Conservation (phyloP, 805 yeast genomes). For the Metschnikowia peoriensis region DNA sequence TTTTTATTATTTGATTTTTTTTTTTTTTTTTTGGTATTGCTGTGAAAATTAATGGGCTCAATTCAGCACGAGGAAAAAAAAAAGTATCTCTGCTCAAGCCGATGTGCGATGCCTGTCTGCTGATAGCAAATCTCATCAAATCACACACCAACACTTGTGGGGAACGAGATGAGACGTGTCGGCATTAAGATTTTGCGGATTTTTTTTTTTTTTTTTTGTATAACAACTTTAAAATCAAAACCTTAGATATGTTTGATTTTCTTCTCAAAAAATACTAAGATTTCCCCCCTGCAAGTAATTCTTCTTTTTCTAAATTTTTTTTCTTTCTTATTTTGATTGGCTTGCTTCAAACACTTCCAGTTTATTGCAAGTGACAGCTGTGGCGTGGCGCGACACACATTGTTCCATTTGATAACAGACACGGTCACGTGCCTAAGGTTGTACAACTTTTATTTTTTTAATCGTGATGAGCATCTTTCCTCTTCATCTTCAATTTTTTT, state of each 20-base stretch:
- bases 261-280: too few relatives aligned
- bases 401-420: not conserved
- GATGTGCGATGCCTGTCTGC: constrained; percentile 2
- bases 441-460: too few relatives aligned
- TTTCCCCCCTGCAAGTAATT: too few relatives aligned
- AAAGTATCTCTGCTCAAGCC: not conserved
- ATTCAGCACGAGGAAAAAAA: not conserved
- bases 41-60: not conserved
- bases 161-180: not conserved
- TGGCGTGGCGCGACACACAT: not conserved
- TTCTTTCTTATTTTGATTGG: not conserved
- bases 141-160: not conserved
- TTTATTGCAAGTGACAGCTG: not conserved
- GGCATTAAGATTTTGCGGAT: not conserved
- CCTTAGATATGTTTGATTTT: not conserved
- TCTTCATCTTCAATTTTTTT: too few relatives aligned
- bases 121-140: not conserved
- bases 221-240: not conserved
- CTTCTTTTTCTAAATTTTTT: not conserved
- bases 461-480: too few relatives aligned
- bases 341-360: not conserved
- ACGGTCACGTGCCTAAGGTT: not conserved
- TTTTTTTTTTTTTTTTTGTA: too few relatives aligned
- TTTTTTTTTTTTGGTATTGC: not conserved
- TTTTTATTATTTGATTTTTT: not conserved